A percentile compares a stretch with the other conserved stretches of the same genome.
phyloP scores from a whole-genome alignment of 2,329 filamentous ascomycete species.

The Aspergillus nomiae region DNA sequence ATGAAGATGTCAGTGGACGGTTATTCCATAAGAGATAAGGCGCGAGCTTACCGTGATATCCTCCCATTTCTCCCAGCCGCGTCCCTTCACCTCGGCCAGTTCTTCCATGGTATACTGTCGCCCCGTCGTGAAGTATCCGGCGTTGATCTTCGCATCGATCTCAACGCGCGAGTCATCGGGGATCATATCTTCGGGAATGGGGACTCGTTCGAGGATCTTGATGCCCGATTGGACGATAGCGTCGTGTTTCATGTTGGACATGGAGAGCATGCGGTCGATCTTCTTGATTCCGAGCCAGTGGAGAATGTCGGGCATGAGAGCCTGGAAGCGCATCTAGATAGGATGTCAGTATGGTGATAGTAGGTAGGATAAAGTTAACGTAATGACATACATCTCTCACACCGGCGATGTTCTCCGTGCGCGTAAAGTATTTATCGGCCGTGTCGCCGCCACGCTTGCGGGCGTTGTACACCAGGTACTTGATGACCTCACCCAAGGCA shows the following conservation, averaged over 20 bases:
- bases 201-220: constrained; percentile 84
- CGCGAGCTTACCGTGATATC: constrained; percentile 45
- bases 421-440: constrained; percentile 72
- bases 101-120: constrained; percentile 88
- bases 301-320: constrained; percentile 94
- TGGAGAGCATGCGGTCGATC: constrained; percentile 97
- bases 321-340: constrained; percentile 88
- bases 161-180: constrained; percentile 95
- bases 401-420: constrained; percentile 97
- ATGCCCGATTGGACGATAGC: constrained; percentile 55
- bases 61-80: constrained; percentile 78
- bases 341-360: constrained; percentile 8
- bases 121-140: constrained; percentile 83
- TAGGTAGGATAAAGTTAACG: neutral
- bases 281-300: constrained; percentile 99
- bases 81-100: constrained; percentile 79
- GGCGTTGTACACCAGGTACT: constrained; percentile 69
- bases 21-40: neutral
- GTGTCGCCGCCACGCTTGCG: constrained; percentile 46
- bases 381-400: constrained; percentile 66
- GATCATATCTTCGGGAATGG: constrained; percentile 91
- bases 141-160: constrained; percentile 97
- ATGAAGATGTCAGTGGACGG: constrained; percentile 7
- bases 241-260: constrained; percentile 75
- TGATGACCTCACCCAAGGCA: constrained; percentile 92